Conservation (phyloP, 1,284 basidiomycete genomes). For the Cryptococcus hybrid region DNA sequence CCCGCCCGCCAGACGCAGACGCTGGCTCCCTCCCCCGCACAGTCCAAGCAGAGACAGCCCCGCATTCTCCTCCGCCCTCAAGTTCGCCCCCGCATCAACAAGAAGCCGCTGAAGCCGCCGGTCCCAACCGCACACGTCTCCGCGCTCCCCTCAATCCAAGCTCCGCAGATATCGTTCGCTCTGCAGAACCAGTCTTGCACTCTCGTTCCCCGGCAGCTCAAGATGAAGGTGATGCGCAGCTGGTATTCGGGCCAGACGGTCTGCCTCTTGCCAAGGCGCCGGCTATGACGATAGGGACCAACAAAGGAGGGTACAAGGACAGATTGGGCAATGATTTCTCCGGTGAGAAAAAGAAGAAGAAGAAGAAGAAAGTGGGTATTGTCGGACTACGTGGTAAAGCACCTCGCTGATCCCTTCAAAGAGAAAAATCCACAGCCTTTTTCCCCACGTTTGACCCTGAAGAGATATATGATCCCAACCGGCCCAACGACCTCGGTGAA, state of each 20-base stretch:
- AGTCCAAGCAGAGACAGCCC: conserved; percentile 9
- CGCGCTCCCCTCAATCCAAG: neutral
- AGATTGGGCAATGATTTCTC: conserved; percentile 8
- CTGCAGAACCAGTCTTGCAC: conserved; percentile 10
- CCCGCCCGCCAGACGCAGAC: neutral
- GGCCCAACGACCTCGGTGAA: conserved; percentile 49
- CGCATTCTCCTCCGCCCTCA: conserved; percentile 36
- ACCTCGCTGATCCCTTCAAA: neutral
- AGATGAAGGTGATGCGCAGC: conserved; percentile 12
- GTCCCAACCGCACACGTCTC: neutral
- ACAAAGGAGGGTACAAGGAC: conserved; percentile 19
- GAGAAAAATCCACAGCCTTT: conserved; percentile 15
- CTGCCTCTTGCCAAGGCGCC: conserved; percentile 40
- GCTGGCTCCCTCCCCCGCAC: neutral
- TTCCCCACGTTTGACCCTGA: conserved; percentile 44
- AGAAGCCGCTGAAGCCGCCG: conserved; percentile 19
- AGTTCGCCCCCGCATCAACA: conserved; percentile 42
- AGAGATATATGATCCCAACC: conserved; percentile 48
- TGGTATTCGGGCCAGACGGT: conserved; percentile 33
- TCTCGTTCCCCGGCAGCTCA: neutral
- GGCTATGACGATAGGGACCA: conserved; percentile 39
- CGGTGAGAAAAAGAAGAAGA: conserved; percentile 25
- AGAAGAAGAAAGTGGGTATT: conserved; percentile 38
- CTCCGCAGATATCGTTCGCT: conserved; percentile 12
- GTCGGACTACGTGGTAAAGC: neutral